Percentiles rank a stretch among this genome's conserved stretches.
Conservation (phyloP, 2,329 filamentous ascomycete genomes). For the Pyricularia sp. region DNA sequence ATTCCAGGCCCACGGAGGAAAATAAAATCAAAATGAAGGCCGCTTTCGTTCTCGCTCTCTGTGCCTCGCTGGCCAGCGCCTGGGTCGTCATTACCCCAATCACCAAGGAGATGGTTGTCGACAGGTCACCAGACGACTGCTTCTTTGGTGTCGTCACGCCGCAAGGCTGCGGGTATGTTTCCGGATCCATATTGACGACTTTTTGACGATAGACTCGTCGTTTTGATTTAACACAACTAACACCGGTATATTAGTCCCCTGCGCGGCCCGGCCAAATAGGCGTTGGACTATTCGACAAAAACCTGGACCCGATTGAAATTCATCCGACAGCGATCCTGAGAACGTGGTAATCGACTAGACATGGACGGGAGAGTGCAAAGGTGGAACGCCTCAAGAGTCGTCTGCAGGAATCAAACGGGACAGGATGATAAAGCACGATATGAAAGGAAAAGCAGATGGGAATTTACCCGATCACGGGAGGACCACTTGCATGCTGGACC, state of each 20-base stretch:
- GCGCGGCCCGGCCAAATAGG: neutral
- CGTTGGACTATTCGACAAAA: neutral
- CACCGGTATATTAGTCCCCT: neutral
- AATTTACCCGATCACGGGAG: neutral
- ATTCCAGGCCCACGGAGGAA: neutral
- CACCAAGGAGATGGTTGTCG: conserved; percentile 39
- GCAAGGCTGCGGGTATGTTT: conserved; percentile 45
- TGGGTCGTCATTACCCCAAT: conserved; percentile 48
- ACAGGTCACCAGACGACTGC: conserved; percentile 38
- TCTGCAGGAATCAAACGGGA: neutral
- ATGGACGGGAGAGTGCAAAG: neutral
- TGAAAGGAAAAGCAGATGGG: neutral
- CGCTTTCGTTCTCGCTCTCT: conserved; percentile 28
- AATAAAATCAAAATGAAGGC: conserved; percentile 31
- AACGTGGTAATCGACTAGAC: neutral
- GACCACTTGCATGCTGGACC: neutral
- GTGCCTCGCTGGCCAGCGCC: conserved; percentile 37
- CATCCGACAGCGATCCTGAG: neutral
- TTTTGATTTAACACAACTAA: neutral
- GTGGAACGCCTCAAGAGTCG: neutral
- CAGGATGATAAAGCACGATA: neutral
- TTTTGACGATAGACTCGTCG: neutral
- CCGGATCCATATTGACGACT: neutral
- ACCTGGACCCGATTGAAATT: neutral
- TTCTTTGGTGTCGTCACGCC: conserved; percentile 47